Percentiles rank a stretch among this genome's conserved stretches.
phyloP scores from a whole-genome alignment of 2,329 filamentous ascomycete genomes.

The Cercospora citrullina region DNA sequence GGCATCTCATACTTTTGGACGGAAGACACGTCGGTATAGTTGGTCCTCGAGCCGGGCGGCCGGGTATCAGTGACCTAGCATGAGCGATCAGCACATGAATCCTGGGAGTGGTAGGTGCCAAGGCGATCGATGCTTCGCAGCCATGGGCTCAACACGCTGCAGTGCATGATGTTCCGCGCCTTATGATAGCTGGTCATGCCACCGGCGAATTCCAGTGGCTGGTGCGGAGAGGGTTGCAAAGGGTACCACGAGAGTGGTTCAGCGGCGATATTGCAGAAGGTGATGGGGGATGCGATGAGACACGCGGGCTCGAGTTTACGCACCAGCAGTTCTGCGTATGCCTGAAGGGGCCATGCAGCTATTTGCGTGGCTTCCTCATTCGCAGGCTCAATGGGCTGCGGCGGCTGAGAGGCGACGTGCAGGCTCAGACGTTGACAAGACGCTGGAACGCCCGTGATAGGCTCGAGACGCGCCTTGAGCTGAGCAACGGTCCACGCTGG shows the following conservation, averaged over 20 bases:
- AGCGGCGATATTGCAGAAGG: constrained; percentile 9
- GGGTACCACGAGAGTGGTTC: constrained; percentile 3
- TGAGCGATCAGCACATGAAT: background rate
- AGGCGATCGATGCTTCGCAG: background rate
- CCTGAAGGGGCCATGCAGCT: constrained; percentile 64
- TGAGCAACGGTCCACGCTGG: constrained; percentile 86
- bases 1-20: constrained; percentile 92
- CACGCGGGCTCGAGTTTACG: constrained; percentile 44
- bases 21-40: constrained; percentile 76
- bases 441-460: constrained; percentile 88
- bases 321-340: constrained; percentile 79
- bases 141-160: background rate
- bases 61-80: constrained; percentile 75
- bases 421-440: constrained; percentile 73
- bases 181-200: background rate
- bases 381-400: constrained; percentile 64
- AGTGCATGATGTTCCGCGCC: background rate
- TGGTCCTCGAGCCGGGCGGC: constrained; percentile 70
- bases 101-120: background rate
- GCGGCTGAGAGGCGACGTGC: constrained; percentile 63
- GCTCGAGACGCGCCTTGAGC: constrained; percentile 84
- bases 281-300: constrained; percentile 14
- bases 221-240: background rate
- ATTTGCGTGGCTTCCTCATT: constrained; percentile 72
- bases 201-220: background rate